Base-by-base conservation (phyloP, 495 filamentous ascomycete species). In the Penicillium robsamsonii region DNA sequence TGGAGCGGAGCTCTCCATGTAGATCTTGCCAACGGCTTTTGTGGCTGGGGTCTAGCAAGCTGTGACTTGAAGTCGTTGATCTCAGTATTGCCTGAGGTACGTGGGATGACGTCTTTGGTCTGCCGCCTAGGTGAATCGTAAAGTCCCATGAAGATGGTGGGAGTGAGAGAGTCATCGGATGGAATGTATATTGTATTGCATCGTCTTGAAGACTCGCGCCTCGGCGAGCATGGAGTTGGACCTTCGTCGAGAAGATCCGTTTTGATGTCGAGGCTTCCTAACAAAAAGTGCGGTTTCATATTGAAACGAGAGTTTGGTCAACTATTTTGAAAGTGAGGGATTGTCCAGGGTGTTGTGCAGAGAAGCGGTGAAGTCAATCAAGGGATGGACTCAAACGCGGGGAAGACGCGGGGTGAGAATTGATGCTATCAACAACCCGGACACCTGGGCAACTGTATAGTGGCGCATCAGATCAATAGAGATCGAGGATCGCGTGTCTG, bases 121-220 rank as follows among this genome's bases (percentile, higher is more conserved):
- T 65, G 20, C 52, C 51, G 18, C 50, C 71, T 74, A 20, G 71
- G 50, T 15, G 70, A 69, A 55, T 71, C 74, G 43, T 74, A 73
- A 3, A 76, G 47, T n/a, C 60, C 63, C 76, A 78, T 72, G 55
- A 78, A 77, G 20, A 70, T 65, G 17, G 64, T 78, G 9, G 72
- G 63, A 27, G 73, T 65, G 3, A 75, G 72, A 6, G 66, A 70
- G 46, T 78, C 72, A 41, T 77, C 71, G 0, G 73, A 63, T 0
- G 76, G 74, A 22, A 78, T 70, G 57, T 75, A 78, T 3, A 77
- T 62, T 24, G 70, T 76, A 44, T 70, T 64, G 11, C 72, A 70
- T 35, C 67, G 65, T 24, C 38, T 62, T 7, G 66, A 64, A 25
- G 55, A 46, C 29, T 52, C 63, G 38, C 57, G 50, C 41, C 63